These are phyloP conservation scores for Globisporangium paroecandrum DNA, from an alignment of 352 stramenopile genomes.

Conservation along the genomic window DNA sequence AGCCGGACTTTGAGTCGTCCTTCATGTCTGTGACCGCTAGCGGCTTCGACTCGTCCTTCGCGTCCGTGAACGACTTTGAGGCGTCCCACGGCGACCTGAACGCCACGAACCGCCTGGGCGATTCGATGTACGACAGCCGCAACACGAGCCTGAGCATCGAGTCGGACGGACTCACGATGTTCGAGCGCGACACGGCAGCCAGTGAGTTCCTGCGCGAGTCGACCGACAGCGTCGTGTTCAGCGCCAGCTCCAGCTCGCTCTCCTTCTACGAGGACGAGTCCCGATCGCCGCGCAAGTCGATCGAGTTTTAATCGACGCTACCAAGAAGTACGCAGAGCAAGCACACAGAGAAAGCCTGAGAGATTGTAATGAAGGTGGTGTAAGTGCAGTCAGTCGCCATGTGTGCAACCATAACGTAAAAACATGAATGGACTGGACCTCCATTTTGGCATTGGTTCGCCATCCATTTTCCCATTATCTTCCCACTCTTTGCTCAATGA, in stretches of 20 bases:
- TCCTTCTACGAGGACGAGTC: constrained; percentile 28
- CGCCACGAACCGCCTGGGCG: constrained; percentile 1
- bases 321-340: no score
- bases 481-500: not conserved
- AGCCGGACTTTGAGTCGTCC: constrained; percentile 8
- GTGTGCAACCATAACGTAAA: not conserved
- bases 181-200: constrained; percentile 28
- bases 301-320: constrained; percentile 16
- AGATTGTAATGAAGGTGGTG: constrained; percentile 3
- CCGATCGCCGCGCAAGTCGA: constrained; percentile 14
- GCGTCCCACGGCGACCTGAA: not conserved
- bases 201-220: constrained; percentile 36
- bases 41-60: constrained; percentile 2
- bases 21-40: constrained; percentile 4
- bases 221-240: constrained; percentile 23
- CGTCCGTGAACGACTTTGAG: constrained; percentile 11
- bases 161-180: constrained; percentile 27
- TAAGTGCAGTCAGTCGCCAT: not conserved
- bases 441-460: not conserved
- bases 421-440: not conserved
- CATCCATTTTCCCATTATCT: not conserved
- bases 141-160: constrained; percentile 25
- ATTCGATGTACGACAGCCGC: constrained; percentile 6
- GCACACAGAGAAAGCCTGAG: not conserved
- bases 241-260: constrained; percentile 26